These are phyloP conservation scores for Picea abies DNA, from an alignment of 83 land plant species.

Conservation along the genomic window DNA sequence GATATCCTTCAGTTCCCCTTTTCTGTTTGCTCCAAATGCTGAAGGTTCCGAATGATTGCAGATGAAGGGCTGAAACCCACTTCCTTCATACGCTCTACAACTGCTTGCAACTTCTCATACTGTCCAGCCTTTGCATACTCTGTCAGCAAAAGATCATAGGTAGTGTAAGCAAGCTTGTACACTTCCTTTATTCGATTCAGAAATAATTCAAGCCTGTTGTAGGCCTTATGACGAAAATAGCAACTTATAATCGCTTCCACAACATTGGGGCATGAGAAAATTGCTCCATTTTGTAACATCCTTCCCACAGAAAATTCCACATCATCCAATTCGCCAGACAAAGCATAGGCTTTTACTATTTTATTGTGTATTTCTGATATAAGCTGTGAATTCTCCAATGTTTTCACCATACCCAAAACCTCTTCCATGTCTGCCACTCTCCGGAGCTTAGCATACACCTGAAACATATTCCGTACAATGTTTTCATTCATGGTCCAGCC, in stretches of 20 bases:
- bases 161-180: constrained; percentile 20
- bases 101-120: constrained; percentile 18
- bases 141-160: constrained; percentile 28
- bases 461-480: neutral
- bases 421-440: constrained; percentile 24
- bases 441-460: neutral
- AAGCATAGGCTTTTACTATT: constrained; percentile 23
- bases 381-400: constrained; percentile 1
- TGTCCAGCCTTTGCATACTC: constrained; percentile 26
- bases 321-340: constrained; percentile 27
- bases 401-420: constrained; percentile 8
- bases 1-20: neutral
- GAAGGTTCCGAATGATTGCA: neutral
- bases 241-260: constrained; percentile 23
- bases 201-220: constrained; percentile 25
- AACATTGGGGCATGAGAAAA: constrained; percentile 19
- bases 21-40: neutral
- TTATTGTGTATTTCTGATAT: constrained; percentile 10
- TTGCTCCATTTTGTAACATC: constrained; percentile 19
- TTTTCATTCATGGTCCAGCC: constrained; percentile 6
- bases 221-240: constrained; percentile 25
- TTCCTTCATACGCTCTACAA: neutral
- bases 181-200: constrained; percentile 11
- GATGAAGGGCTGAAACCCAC: neutral
- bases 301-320: constrained; percentile 20